phyloP scores from a whole-genome alignment of 768 basidiomycete species.

The Tylopilus vinaceipallidus region DNA sequence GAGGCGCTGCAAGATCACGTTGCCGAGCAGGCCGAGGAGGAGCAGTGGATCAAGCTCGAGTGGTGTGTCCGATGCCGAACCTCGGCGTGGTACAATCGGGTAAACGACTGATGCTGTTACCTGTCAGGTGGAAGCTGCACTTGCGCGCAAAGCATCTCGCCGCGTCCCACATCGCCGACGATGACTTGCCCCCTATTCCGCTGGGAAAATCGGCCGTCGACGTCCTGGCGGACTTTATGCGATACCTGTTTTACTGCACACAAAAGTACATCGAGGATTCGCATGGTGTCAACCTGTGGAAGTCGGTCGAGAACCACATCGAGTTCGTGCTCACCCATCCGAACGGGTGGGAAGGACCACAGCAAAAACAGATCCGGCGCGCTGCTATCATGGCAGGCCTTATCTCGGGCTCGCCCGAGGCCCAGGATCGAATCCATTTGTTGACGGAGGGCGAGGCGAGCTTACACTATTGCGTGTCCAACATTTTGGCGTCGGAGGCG shows the following conservation, averaged over 20 bases:
- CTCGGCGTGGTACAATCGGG: neutral
- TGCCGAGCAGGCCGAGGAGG: slow-evolving; percentile 40
- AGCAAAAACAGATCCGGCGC: slow-evolving; percentile 54
- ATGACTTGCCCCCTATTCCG: slow-evolving; percentile 42
- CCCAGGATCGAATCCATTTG: slow-evolving; percentile 46
- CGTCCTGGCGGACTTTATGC: slow-evolving; percentile 48
- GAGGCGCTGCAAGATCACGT: slow-evolving; percentile 43
- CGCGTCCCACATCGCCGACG: slow-evolving; percentile 31
- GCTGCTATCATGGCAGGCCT: slow-evolving; percentile 54
- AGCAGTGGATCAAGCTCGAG: slow-evolving; percentile 46
- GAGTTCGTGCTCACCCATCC: slow-evolving; percentile 60
- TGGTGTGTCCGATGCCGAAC: slow-evolving; percentile 29
- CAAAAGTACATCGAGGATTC: slow-evolving; percentile 47
- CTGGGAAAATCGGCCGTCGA: slow-evolving; percentile 38
- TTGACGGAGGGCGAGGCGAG: slow-evolving; percentile 68
- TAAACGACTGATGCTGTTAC: neutral
- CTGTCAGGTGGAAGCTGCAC: slow-evolving; percentile 38
- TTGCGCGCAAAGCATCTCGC: slow-evolving; percentile 35
- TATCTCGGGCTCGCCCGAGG: slow-evolving; percentile 38
- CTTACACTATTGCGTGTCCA: slow-evolving; percentile 54
- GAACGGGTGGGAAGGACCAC: slow-evolving; percentile 63
- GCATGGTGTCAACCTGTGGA: slow-evolving; percentile 47
- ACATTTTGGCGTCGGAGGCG: slow-evolving; percentile 39
- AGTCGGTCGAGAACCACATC: slow-evolving; percentile 39
- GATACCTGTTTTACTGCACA: slow-evolving; percentile 44